phyloP scores from a whole-genome alignment of 208 protist genomes.

The Leishmania martiniquensis region DNA sequence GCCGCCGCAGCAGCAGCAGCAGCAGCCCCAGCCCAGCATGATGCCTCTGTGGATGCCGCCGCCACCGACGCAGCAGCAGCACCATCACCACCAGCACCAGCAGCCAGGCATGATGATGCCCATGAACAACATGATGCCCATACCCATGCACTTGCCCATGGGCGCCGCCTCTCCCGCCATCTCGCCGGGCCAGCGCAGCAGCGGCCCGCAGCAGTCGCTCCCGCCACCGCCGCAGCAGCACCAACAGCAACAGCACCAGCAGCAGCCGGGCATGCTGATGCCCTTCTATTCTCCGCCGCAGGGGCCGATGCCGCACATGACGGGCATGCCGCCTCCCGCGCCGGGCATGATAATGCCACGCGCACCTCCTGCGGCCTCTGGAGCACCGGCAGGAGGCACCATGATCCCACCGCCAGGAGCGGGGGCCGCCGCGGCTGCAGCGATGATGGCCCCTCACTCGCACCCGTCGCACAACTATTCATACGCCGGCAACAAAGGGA shows the following conservation, averaged over 20 bases:
- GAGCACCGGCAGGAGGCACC: background rate
- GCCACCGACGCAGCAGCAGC: background rate
- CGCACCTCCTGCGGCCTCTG: background rate
- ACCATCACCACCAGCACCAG: background rate
- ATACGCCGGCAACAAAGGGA: background rate
- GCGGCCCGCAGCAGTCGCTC: background rate
- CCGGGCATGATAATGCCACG: background rate
- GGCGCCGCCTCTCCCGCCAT: constrained; percentile 11
- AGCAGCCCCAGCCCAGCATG: constrained; percentile 6
- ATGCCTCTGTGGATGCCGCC: constrained; percentile 26
- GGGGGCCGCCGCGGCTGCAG: background rate
- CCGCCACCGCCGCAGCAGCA: constrained; percentile 10
- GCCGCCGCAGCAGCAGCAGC: background rate
- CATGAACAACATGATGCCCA: constrained; percentile 13
- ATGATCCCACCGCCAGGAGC: background rate
- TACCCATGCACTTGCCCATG: constrained; percentile 35
- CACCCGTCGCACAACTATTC: background rate
- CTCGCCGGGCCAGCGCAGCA: constrained; percentile 11
- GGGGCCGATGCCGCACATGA: constrained; percentile 9
- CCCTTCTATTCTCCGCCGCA: constrained; percentile 10
- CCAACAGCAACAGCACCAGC: constrained; percentile 6
- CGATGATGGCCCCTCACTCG: constrained; percentile 1
- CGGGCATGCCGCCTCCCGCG: constrained; percentile 1
- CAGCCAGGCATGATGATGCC: constrained; percentile 21
- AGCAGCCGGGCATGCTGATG: constrained; percentile 23